Base-by-base conservation (phyloP, 106 monocot genomes). In the Platanthera guangdongensis region DNA sequence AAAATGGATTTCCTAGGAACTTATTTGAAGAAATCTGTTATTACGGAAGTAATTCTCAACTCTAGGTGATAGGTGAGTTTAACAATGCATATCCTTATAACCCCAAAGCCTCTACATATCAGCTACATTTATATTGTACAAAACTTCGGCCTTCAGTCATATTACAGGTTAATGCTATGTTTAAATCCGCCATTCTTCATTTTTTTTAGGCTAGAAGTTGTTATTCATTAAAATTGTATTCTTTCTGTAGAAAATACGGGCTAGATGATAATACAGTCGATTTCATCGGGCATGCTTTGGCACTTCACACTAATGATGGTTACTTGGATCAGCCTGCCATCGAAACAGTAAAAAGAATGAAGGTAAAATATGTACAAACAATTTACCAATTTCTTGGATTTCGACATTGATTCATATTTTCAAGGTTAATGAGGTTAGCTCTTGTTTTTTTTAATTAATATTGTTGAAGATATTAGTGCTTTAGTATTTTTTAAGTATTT, bases 281-380 rank as follows among this genome's bases (percentile, higher is more conserved):
- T 32, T 89, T 94, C 78, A 85, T 94, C 32, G 91, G 94, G 22
- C 91, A 94, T 84, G 94, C 94, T 50, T 75, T 94, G 76, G 94
- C 91, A 25, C 91, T 94, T 70, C 86, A 94, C 72, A 85, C 76
- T 45, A 88, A 94, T 82, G 94, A 94, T 75, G 74, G 65, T 75
- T 94, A 94, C 80, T 71, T 89, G 10, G 85, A 94, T 85, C 74
- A 85, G 45, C 94, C 94, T 79, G 94, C 94, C 22, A 79, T 91
- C 52, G 85, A 85, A 45, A 84, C 86, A 62, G 83, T 94, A 68
- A 91, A 84, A 62, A 81, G 87, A 78, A 94, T 94, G 88, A 94
- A 94, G 90, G 90, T 92, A 85, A 68, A 50, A 72, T 72, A 46
- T 14, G 25, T 4, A 64, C 7, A 8, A 64, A 25, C 63, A 19